Base-by-base conservation (phyloP, 495 filamentous ascomycete genomes). In the Aspergillus panamensis region DNA sequence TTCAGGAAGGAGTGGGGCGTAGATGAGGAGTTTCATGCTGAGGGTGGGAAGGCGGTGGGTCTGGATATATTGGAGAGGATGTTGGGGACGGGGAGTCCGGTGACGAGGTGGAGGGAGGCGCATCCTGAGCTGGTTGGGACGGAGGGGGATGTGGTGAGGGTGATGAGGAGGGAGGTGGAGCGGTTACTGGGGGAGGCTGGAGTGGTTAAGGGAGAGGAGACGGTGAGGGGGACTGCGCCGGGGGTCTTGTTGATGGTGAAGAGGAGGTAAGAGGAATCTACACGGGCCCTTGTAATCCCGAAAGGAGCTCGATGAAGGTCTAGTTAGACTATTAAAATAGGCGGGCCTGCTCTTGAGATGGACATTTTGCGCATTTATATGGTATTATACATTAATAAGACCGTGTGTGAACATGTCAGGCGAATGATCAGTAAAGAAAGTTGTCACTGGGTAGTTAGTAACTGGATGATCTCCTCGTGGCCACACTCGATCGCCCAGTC, bases 101-200 rank as follows among this genome's bases (percentile, higher is more conserved):
- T 82, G 8, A 75, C 71, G 0, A 57, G 80, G 40, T 84, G 80
- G 82, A 63, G 77, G 31, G 63, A 82, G 60, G 79, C 77, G 0
- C 66, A 84, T 72, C 73, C 66, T 0, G 61, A 65, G 2, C 19
- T 51, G 6, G 61, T 56, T 20, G 67, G 62, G 10, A 71, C 70
- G 3, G 69, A 73, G 20, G 7, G 59, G 9, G 65, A 69, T 42
- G 62, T 65, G 17, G 44, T 65, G n/a, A 63, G 53, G 56, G 33
- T 60, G 0, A 58, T 57, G 20, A 50, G 69, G n/a, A 50, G 61
- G 30, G 55, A 56, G 19, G 61, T 66, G 49, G 68, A 63, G 54
- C 31, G 61, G 12, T 55, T 64, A 2, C 35, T 67, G 42, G 32
- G 62, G 40, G 66, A 67, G 20, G 61, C 59, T 1, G 69, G 69